Base-by-base conservation (phyloP, 2,329 filamentous ascomycete species). In the Neospermospora avenae region DNA sequence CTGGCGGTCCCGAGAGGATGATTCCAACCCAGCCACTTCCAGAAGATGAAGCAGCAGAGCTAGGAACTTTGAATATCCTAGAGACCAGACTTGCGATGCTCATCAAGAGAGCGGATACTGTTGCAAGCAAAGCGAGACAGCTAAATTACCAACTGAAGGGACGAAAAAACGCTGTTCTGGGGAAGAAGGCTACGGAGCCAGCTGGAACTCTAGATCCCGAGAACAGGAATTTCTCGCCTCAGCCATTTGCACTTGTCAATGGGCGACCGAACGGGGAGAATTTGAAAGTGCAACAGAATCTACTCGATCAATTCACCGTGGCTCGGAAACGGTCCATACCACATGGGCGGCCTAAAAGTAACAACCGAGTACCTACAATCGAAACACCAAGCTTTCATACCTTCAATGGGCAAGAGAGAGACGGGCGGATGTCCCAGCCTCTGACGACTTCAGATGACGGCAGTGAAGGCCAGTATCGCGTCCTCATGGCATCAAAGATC, bases 41-140 rank as follows among this genome's bases (percentile, higher is more conserved):
- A 60, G 91, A 96, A 71, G 91, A 96, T 70, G 92, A 96, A 75
- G 85, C 88, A 71, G 91, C 91, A 65, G 91, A 96, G 72, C 75
- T 96, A 39, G 90, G 87, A 13, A 93, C 91, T 0, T 78, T 96
- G 68, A 90, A 95, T 68, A 93, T 96, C 54, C 75, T 96, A 28
- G 90, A 96, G 74, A 85, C 87, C 73, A 88, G 91, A 63, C 77
- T 96, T 37, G 84, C 85, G 39, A 82, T 89, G 65, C 83, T 96
- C 45, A 91, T 90, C 67, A 90, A 91, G 71, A 85, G 87, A 70
- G 91, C 91, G 3, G 91, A 96, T 71, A 88, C 75, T 81, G 86
- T 89, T 13, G 86, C 87, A 63, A 86, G 85, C 49, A 80, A 86
- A 65, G 87, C 91, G 13, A 83, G 90, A 41, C 89, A 93, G 72